Evolutionary conservation across 805 yeast species (phyloP).

Genomic region (Saccharomycopsis sp.): DNA sequence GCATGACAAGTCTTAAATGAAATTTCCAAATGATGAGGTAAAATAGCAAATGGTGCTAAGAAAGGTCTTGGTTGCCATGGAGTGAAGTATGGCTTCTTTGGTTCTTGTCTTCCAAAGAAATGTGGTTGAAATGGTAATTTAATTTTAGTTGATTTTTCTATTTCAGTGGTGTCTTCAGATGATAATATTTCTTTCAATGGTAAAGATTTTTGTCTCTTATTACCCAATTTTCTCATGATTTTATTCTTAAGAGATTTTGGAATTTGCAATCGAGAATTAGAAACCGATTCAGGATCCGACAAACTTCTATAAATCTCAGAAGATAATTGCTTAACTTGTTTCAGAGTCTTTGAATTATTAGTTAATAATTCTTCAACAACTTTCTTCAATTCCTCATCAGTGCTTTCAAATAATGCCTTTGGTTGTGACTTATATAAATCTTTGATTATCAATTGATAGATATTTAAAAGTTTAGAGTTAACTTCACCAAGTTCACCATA

Average conservation of each 20-base stretch:
- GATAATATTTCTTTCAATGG: slow-evolving; percentile 4
- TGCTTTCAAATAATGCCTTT: background rate
- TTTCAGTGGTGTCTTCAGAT: slow-evolving; percentile 31
- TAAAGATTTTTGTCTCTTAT: slow-evolving; percentile 15
- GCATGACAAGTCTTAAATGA: slow-evolving; percentile 93
- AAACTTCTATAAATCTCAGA: slow-evolving; percentile 21
- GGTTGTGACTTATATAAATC: slow-evolving; percentile 6
- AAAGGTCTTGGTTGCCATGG: slow-evolving; percentile 97
- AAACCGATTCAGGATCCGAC: slow-evolving; percentile 19
- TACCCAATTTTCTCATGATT: slow-evolving; percentile 27
- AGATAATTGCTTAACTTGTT: slow-evolving; percentile 28
- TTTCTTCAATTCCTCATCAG: slow-evolving; percentile 1
- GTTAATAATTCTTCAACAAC: slow-evolving; percentile 6
- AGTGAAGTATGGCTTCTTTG: slow-evolving; percentile 78
- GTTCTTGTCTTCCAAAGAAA: slow-evolving; percentile 73
- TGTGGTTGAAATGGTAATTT: slow-evolving; percentile 74
- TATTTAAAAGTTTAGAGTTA: slow-evolving; percentile 11
- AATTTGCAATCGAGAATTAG: slow-evolving; percentile 23
- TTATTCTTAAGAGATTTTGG: slow-evolving; percentile 26
- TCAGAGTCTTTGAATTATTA: slow-evolving; percentile 22
- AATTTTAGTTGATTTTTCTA: slow-evolving; percentile 33
- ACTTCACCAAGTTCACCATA: slow-evolving; percentile 11
- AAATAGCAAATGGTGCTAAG: slow-evolving; percentile 83
- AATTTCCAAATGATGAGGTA: slow-evolving; percentile 88
- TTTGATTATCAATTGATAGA: slow-evolving; percentile 8